Evolutionary conservation across 495 filamentous ascomycete species (phyloP).

Genomic region (Aspergillus saccharolyticus): DNA sequence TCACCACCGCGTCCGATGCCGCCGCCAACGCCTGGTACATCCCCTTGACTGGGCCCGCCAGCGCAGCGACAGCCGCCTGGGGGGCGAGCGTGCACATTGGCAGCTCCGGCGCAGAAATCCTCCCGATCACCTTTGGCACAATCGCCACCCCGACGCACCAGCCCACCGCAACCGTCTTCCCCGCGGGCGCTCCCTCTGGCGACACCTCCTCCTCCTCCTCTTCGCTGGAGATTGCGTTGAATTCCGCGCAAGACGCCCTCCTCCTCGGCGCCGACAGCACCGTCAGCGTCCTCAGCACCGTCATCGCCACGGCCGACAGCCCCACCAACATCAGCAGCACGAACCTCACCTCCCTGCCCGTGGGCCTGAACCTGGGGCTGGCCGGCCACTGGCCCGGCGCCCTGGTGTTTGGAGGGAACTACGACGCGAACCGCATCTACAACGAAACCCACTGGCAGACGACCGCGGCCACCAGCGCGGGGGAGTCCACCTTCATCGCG

Average conservation of each 20-base stretch:
- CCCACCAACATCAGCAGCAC: not conserved
- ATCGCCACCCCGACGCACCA: not conserved
- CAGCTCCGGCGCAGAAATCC: not conserved
- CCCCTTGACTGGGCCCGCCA: not conserved
- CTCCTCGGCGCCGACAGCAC: slow-evolving; percentile 1
- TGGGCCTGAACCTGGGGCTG: not conserved
- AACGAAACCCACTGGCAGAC: slow-evolving; percentile 33
- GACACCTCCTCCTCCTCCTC: not conserved
- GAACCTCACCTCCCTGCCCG: not conserved
- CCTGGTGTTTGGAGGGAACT: slow-evolving; percentile 32
- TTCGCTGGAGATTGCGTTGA: not conserved
- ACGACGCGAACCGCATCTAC: slow-evolving; percentile 55
- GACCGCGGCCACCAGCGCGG: not conserved
- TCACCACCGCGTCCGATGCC: not conserved
- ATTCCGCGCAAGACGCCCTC: not conserved
- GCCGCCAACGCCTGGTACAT: slow-evolving; percentile 2
- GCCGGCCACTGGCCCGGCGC: not conserved
- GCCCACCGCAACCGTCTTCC: not conserved
- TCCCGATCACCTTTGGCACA: slow-evolving; percentile 1
- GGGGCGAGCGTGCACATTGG: not conserved
- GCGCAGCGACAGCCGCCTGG: not conserved
- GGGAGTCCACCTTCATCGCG: not conserved
- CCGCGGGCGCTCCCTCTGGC: not conserved
- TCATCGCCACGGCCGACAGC: not conserved
- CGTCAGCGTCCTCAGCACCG: not conserved